Evolutionary conservation across 2,329 filamentous ascomycete species (phyloP).

Genomic region (Sclerotiophoma versabilis): DNA sequence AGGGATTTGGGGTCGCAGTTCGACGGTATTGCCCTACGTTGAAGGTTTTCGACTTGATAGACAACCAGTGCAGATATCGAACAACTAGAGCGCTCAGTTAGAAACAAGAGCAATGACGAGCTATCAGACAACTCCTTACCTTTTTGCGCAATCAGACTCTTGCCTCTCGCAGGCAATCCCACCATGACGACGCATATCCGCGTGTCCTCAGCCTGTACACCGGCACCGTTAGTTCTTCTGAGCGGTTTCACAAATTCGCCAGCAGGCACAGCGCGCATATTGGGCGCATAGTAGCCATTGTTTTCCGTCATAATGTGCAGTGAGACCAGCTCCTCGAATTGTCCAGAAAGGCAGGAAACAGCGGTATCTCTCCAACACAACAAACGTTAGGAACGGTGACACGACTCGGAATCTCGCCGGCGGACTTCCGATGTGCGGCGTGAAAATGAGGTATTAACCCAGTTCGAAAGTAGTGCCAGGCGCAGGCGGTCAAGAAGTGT

Average conservation of each 20-base stretch:
- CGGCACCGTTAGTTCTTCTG: slow-evolving; percentile 65
- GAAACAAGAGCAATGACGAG: slow-evolving; percentile 18
- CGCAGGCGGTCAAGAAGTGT: slow-evolving; percentile 29
- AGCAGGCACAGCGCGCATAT: slow-evolving; percentile 50
- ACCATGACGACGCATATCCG: slow-evolving; percentile 99
- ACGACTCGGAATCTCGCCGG: slow-evolving; percentile 38
- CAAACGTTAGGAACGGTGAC: slow-evolving; percentile 28
- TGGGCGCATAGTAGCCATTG: slow-evolving; percentile 49
- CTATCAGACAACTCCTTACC: slow-evolving; percentile 62
- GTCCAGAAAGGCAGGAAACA: slow-evolving; percentile 25
- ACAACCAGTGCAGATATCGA: slow-evolving; percentile 95
- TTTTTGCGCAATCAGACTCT: slow-evolving; percentile 97
- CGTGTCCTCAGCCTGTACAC: slow-evolving; percentile 90
- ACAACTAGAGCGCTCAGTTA: slow-evolving; percentile 43
- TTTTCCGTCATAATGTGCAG: slow-evolving; percentile 38
- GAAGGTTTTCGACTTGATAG: slow-evolving; percentile 91
- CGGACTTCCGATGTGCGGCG: slow-evolving; percentile 40
- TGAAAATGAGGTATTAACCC: slow-evolving; percentile 22
- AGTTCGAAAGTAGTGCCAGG: slow-evolving; percentile 6
- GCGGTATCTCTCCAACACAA: slow-evolving; percentile 19
- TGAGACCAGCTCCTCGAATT: slow-evolving; percentile 37
- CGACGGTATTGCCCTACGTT: slow-evolving; percentile 97
- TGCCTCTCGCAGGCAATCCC: slow-evolving; percentile 90
- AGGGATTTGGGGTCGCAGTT: slow-evolving; percentile 85
- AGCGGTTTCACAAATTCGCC: slow-evolving; percentile 55